These are phyloP conservation scores for Colletotrichum magnum DNA, from an alignment of 2,329 filamentous ascomycete species.

Conservation along the genomic window DNA sequence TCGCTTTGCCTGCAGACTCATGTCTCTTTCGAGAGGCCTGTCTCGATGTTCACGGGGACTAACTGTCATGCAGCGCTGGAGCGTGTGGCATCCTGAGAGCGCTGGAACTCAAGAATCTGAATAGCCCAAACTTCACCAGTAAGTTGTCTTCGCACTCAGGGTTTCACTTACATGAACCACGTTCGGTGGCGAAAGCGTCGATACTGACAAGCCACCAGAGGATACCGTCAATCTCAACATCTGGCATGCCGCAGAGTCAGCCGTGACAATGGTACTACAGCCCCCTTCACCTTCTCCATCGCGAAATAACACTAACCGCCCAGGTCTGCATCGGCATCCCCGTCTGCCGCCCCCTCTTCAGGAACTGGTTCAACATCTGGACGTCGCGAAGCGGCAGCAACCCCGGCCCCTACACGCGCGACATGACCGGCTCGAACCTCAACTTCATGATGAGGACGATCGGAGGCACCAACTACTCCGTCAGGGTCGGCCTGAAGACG, in stretches of 20 bases:
- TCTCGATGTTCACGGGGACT: background rate
- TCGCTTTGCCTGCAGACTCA: fast-evolving
- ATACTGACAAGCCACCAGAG: slow-evolving; percentile 43
- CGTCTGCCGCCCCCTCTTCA: slow-evolving; percentile 55
- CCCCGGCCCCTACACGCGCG: slow-evolving; percentile 25
- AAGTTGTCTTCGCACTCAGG: background rate
- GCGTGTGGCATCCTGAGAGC: slow-evolving; percentile 48
- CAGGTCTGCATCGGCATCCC: slow-evolving; percentile 56
- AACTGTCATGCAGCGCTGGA: slow-evolving; percentile 43
- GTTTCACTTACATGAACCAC: background rate
- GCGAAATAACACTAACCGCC: background rate
- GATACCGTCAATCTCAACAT: slow-evolving; percentile 53
- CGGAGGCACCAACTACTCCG: slow-evolving; percentile 35
- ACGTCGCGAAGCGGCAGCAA: slow-evolving; percentile 22
- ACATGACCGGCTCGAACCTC: slow-evolving; percentile 27
- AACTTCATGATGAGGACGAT: slow-evolving; percentile 33
- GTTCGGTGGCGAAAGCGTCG: background rate
- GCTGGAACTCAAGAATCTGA: slow-evolving; percentile 47
- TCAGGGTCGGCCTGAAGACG: slow-evolving; percentile 32
- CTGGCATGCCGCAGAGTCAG: slow-evolving; percentile 56
- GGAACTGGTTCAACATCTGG: slow-evolving; percentile 29
- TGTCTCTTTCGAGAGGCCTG: no score
- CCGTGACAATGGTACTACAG: slow-evolving; percentile 53
- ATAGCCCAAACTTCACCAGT: slow-evolving; percentile 44
- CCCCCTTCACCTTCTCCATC: no score